These are phyloP conservation scores for Pinus taeda DNA, from an alignment of 75 land plant species.

Conservation along the genomic window DNA sequence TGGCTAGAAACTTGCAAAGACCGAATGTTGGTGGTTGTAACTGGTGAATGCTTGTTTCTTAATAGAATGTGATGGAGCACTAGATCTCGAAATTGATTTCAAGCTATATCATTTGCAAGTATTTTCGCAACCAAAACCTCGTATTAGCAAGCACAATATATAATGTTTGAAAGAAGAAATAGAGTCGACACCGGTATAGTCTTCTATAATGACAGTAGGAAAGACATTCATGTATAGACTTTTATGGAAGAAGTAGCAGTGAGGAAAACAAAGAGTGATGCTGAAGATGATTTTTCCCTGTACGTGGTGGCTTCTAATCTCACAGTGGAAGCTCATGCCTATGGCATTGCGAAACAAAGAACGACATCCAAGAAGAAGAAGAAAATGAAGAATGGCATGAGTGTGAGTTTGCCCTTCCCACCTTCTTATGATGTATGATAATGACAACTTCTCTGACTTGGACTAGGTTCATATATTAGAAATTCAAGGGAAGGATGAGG, in stretches of 20 bases:
- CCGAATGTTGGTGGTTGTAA: no score
- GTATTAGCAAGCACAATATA: neutral
- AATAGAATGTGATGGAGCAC: conserved; percentile 10
- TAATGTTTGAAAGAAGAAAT: conserved; percentile 8
- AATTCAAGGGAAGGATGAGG: conserved; percentile 62
- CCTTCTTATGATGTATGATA: neutral
- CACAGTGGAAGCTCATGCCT: conserved; percentile 49
- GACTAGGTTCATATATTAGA: conserved; percentile 57
- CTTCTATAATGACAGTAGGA: conserved; percentile 64
- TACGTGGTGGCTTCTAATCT: conserved; percentile 54
- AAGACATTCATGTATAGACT: conserved; percentile 48
- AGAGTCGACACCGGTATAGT: conserved; percentile 48
- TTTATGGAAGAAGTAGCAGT: no score
- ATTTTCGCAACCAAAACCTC: neutral
- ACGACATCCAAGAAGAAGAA: neutral
- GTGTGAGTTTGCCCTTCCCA: conserved; percentile 27
- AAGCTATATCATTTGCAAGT: conserved; percentile 24
- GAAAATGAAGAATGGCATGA: conserved; percentile 53
- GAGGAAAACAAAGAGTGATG: neutral
- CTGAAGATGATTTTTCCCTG: conserved; percentile 52
- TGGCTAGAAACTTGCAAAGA: no score
- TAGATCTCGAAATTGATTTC: conserved; percentile 18
- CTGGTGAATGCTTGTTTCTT: no score
- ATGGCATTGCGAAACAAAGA: conserved; percentile 12
- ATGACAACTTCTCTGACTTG: conserved; percentile 74